A percentile compares a stretch with the other conserved stretches of the same genome.
Conservation (phyloP, 1,284 basidiomycete genomes). For the Puccinia coronata region DNA sequence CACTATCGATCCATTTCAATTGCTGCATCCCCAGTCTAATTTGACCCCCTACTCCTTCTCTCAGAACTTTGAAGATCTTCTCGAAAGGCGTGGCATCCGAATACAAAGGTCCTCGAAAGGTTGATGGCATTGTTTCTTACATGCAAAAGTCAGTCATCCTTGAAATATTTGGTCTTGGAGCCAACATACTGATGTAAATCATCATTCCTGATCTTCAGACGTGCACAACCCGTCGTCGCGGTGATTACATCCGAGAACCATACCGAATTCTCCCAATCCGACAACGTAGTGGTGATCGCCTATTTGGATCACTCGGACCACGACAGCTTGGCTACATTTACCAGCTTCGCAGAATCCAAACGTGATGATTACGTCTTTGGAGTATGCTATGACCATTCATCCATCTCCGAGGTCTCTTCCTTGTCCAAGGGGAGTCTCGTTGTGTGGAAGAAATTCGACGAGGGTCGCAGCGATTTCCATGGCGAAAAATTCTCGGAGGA, state of each 20-base stretch:
- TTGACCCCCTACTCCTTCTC: background rate
- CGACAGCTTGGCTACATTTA: conserved; percentile 72
- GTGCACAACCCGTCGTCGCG: conserved; percentile 91
- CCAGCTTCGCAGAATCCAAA: conserved; percentile 75
- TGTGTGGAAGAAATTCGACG: conserved; percentile 91
- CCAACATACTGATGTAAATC: background rate
- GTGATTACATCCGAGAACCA: conserved; percentile 74
- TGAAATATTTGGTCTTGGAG: conserved; percentile 49
- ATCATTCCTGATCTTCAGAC: conserved; percentile 63
- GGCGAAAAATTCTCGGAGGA: conserved; percentile 62
- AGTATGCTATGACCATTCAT: conserved; percentile 70
- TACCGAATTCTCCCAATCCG: conserved; percentile 81
- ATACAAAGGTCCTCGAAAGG: conserved; percentile 85
- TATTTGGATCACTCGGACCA: conserved; percentile 73
- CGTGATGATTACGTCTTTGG: conserved; percentile 95
- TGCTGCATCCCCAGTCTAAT: background rate
- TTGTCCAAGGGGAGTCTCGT: conserved; percentile 75
- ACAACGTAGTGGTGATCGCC: conserved; percentile 87
- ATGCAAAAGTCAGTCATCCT: conserved; percentile 79
- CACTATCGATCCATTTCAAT: background rate
- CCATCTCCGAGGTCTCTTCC: conserved; percentile 71
- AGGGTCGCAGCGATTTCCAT: conserved; percentile 68
- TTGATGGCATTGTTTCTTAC: conserved; percentile 94
- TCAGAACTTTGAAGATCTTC: conserved; percentile 84
- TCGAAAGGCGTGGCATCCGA: conserved; percentile 75